Conservation (phyloP, 2,329 filamentous ascomycete genomes). For the Ascochyta rabiei region DNA sequence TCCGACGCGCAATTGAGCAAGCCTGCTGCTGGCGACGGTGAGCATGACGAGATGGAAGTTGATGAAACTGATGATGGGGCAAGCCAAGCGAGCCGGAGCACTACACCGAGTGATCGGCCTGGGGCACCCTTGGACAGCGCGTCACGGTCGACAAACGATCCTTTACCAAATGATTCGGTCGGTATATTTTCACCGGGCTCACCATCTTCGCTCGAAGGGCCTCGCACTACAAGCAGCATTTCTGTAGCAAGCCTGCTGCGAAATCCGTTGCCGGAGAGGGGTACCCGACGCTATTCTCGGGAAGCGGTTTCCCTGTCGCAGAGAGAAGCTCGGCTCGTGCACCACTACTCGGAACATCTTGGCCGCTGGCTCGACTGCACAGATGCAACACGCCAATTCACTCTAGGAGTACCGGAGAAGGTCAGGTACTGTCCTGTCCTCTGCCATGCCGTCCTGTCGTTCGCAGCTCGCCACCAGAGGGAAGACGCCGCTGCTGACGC, state of each 20-base stretch:
- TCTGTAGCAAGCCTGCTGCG: slow-evolving; percentile 22
- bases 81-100: slow-evolving; percentile 20
- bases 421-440: slow-evolving; percentile 37
- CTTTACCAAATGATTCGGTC: slow-evolving; percentile 16
- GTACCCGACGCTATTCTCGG: slow-evolving; percentile 7
- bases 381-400: slow-evolving; percentile 40
- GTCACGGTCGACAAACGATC: slow-evolving; percentile 20
- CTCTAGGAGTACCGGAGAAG: slow-evolving; percentile 35
- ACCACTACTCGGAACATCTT: slow-evolving; percentile 39
- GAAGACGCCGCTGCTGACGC: slow-evolving; percentile 27
- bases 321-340: slow-evolving; percentile 35
- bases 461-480: slow-evolving; percentile 36
- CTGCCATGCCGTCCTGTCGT: slow-evolving; percentile 37
- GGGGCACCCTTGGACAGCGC: slow-evolving; percentile 17
- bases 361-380: slow-evolving; percentile 43
- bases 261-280: slow-evolving; percentile 8
- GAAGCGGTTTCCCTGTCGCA: slow-evolving; percentile 24
- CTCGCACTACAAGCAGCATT: slow-evolving; percentile 3
- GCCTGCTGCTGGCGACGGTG: slow-evolving; percentile 13
- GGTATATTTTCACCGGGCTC: slow-evolving; percentile 22
- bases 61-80: slow-evolving; percentile 21
- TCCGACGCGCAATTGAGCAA: slow-evolving; percentile 23
- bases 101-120: slow-evolving; percentile 22
- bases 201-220: slow-evolving; percentile 5
- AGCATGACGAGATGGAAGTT: slow-evolving; percentile 21